phyloP scores from a whole-genome alignment of 345 rosid genomes.

The Durio zibethinus region DNA sequence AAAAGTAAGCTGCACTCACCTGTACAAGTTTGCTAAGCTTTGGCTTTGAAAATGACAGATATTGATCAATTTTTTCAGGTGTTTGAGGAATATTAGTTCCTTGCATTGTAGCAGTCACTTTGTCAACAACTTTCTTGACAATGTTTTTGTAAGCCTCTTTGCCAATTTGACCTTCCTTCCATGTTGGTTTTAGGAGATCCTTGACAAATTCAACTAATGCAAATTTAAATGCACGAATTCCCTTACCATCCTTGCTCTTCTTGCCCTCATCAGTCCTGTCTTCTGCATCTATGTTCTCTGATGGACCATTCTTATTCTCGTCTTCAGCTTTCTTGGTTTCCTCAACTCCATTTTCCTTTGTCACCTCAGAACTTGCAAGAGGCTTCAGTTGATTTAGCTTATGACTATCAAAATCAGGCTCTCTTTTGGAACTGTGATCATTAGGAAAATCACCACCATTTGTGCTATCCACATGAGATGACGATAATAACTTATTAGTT shows the following conservation, averaged over 20 bases:
- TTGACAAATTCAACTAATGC: constrained; percentile 85
- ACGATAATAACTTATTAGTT: neutral
- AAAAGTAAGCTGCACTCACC: constrained; percentile 40
- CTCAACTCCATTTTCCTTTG: constrained; percentile 34
- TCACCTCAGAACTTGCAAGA: constrained; percentile 29
- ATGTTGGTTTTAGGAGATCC: constrained; percentile 84
- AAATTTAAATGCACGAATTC: constrained; percentile 76
- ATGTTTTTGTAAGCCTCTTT: constrained; percentile 90
- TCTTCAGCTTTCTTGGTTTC: constrained; percentile 38
- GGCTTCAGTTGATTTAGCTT: constrained; percentile 20
- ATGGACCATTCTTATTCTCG: constrained; percentile 38
- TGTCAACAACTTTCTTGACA: constrained; percentile 94
- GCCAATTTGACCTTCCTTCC: constrained; percentile 91
- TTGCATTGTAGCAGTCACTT: constrained; percentile 78
- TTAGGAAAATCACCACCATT: constrained; percentile 11
- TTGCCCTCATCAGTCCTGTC: constrained; percentile 52
- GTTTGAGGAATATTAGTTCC: constrained; percentile 78
- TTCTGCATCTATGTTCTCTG: constrained; percentile 45
- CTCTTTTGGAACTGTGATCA: constrained; percentile 18
- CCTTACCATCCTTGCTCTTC: constrained; percentile 75
- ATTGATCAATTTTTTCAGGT: constrained; percentile 83
- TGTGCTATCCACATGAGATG: constrained; percentile 7
- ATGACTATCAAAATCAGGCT: constrained; percentile 19
- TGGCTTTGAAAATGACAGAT: constrained; percentile 73
- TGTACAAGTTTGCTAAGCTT: constrained; percentile 92